Percentiles rank a stretch among this genome's conserved stretches.
Conservation (phyloP, 495 filamentous ascomycete genomes). For the Hamigera avellanea region DNA sequence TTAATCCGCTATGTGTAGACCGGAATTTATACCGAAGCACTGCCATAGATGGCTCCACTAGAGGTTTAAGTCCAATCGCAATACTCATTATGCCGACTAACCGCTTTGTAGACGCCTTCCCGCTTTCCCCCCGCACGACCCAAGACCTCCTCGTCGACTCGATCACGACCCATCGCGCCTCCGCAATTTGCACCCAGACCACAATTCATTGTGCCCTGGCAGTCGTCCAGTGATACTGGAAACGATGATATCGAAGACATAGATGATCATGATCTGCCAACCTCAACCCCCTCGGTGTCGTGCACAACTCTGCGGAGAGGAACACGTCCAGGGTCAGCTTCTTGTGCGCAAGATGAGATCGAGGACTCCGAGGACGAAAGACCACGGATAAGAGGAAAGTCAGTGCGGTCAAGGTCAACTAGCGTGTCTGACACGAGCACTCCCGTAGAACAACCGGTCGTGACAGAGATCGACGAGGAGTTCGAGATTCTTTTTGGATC, state of each 20-base stretch:
- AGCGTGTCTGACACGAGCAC: neutral
- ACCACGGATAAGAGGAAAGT: conserved; percentile 2
- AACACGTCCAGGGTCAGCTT: conserved; percentile 2
- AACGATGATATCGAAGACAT: conserved; percentile 11
- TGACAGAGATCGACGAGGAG: conserved; percentile 9
- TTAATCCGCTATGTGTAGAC: too few relatives aligned
- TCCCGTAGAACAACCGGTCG: neutral
- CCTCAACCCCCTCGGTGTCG: conserved; percentile 7
- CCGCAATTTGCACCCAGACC: conserved; percentile 32
- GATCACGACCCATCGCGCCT: conserved; percentile 9
- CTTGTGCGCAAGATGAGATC: conserved; percentile 17
- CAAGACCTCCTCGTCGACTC: conserved; percentile 10
- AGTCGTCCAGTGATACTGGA: neutral
- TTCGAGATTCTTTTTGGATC: conserved; percentile 22
- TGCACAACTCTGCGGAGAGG: conserved; percentile 3
- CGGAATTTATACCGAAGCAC: too few relatives aligned
- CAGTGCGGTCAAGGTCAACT: neutral
- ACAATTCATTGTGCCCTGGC: conserved; percentile 26
- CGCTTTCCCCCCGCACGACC: conserved; percentile 16
- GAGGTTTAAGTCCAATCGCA: too few relatives aligned
- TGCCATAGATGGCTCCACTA: too few relatives aligned
- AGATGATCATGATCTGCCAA: conserved; percentile 9
- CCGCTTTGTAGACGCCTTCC: conserved; percentile 18
- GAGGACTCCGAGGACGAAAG: conserved; percentile 22
- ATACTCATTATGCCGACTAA: neutral